These are phyloP conservation scores for Brassica rapa DNA, from an alignment of 345 rosid species.

Conservation along the genomic window DNA sequence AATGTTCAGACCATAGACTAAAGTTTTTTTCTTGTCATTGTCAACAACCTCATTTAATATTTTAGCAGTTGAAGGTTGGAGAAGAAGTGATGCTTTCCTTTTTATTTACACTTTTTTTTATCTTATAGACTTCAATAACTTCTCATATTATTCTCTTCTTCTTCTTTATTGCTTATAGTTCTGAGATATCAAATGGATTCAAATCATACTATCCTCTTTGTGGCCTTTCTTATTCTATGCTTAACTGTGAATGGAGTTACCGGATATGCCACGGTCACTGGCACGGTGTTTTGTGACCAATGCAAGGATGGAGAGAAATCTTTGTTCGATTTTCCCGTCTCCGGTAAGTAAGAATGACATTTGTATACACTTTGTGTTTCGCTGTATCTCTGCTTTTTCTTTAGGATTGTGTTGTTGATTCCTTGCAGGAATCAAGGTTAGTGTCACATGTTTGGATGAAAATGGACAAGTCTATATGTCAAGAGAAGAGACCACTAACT, in stretches of 20 bases:
- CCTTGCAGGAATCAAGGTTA: conserved; percentile 63
- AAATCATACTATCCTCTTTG: conserved; percentile 42
- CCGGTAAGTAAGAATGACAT: conserved; percentile 44
- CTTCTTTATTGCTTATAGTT: conserved; percentile 35
- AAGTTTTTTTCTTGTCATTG: background rate
- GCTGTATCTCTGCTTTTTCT: background rate
- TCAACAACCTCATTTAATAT: conserved; percentile 43
- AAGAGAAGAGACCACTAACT: conserved; percentile 70
- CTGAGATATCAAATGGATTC: conserved; percentile 47
- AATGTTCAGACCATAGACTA: conserved; percentile 36
- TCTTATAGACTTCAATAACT: conserved; percentile 26
- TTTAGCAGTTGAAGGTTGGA: conserved; percentile 60
- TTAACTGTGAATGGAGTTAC: conserved; percentile 50
- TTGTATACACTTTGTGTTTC: background rate
- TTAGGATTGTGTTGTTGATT: conserved; percentile 11
- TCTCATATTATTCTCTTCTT: conserved; percentile 1
- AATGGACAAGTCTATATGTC: conserved; percentile 63
- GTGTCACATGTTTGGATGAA: conserved; percentile 55
- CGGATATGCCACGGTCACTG: conserved; percentile 66
- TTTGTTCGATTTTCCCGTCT: conserved; percentile 73
- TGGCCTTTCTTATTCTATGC: conserved; percentile 49
- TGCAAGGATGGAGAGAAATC: conserved; percentile 84
- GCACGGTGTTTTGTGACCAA: conserved; percentile 84
- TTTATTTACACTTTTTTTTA: conserved; percentile 30
- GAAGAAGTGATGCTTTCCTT: conserved; percentile 18